Conservation (phyloP, 2,329 filamentous ascomycete species). For the Cercospora sp. region DNA sequence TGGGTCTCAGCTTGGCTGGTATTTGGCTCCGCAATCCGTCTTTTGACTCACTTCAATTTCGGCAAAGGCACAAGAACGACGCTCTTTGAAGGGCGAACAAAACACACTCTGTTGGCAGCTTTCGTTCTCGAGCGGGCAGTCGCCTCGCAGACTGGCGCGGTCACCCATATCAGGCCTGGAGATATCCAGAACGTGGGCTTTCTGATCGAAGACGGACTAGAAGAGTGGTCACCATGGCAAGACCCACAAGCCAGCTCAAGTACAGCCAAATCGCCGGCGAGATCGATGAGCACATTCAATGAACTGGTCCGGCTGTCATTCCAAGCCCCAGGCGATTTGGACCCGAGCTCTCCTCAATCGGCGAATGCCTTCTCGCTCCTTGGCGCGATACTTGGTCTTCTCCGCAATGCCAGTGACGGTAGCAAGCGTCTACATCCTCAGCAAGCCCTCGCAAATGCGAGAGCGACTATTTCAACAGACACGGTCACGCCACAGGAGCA, state of each 20-base stretch:
- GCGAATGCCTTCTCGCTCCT: constrained; percentile 2
- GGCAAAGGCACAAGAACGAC: constrained; percentile 17
- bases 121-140: constrained; percentile 63
- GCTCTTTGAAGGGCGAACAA: constrained; percentile 32
- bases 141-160: constrained; percentile 53
- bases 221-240: constrained; percentile 74
- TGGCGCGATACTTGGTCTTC: constrained; percentile 21
- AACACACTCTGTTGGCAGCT: constrained; percentile 56
- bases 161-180: constrained; percentile 52
- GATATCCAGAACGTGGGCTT: constrained; percentile 52
- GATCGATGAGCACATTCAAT: constrained; percentile 55
- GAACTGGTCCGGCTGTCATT: constrained; percentile 42
- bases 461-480: constrained; percentile 3
- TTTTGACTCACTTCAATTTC: constrained; percentile 43
- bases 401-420: constrained; percentile 23
- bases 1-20: constrained; percentile 62
- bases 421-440: constrained; percentile 24
- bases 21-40: constrained; percentile 63
- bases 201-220: constrained; percentile 65
- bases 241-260: constrained; percentile 39
- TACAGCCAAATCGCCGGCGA: constrained; percentile 41
- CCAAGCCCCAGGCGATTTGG: constrained; percentile 1
- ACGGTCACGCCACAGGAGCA: neutral
- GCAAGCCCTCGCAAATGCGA: constrained; percentile 32
- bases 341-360: neutral